Conservation (phyloP, 2,329 filamentous ascomycete species). For the Microcyclospora tardicrescens region DNA sequence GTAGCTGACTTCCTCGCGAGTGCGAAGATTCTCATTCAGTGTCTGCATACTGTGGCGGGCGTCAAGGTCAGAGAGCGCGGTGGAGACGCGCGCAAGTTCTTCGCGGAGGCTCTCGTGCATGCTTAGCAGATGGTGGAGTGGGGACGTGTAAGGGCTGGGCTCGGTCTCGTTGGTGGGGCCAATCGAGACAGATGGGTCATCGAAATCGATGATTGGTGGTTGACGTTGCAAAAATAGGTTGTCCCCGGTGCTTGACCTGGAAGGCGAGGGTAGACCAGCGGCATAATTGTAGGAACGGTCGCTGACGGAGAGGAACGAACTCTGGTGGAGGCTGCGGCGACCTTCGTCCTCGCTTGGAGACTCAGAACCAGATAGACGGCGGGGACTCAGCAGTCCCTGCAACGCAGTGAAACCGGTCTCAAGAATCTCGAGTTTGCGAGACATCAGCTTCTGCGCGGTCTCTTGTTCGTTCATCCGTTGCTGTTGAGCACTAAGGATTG, state of each 20-base stretch:
- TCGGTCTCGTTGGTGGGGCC: slow-evolving; percentile 2
- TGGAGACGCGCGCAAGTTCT: slow-evolving; percentile 43
- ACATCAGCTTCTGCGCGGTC: slow-evolving; percentile 28
- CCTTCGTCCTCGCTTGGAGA: background rate
- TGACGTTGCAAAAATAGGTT: too few species aligned
- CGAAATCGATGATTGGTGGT: slow-evolving; percentile 10
- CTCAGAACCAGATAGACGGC: too few species aligned
- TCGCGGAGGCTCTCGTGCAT: slow-evolving; percentile 49
- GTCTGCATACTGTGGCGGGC: slow-evolving; percentile 49
- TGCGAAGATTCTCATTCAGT: slow-evolving; percentile 48
- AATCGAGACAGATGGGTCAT: slow-evolving; percentile 12
- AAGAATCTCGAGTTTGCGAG: slow-evolving; percentile 31
- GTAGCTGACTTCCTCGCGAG: slow-evolving; percentile 50
- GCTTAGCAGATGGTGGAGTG: slow-evolving; percentile 45
- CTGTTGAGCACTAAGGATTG: slow-evolving; percentile 31
- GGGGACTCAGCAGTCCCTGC: slow-evolving; percentile 26
- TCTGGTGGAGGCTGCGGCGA: background rate
- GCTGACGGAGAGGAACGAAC: background rate
- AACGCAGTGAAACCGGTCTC: slow-evolving; percentile 32
- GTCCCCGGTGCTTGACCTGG: slow-evolving; percentile 1
- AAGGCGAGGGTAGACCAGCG: background rate
- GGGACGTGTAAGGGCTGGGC: slow-evolving; percentile 29
- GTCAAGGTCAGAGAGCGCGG: slow-evolving; percentile 45
- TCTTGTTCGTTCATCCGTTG: slow-evolving; percentile 32
- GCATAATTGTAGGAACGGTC: background rate